Evolutionary conservation across 148 eudicot genomes (phyloP).

Genomic region (Polygonum aviculare): DNA sequence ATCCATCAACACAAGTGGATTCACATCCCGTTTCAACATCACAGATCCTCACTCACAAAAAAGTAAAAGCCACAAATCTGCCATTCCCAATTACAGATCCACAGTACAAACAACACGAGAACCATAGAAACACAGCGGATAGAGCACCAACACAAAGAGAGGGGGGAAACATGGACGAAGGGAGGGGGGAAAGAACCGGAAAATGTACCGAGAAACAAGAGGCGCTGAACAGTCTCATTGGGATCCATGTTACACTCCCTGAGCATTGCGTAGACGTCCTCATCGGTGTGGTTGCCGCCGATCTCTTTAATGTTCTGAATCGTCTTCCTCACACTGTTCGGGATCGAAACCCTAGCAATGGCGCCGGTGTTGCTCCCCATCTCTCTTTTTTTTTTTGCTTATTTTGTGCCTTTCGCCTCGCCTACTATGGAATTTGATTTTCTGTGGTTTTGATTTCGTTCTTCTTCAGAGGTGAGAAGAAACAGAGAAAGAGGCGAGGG

Average conservation of each 20-base stretch:
- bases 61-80: not conserved
- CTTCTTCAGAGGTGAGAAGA: not conserved
- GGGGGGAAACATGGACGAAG: not conserved
- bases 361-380: conserved; percentile 33
- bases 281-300: conserved; percentile 41
- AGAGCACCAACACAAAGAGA: not conserved
- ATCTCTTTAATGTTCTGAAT: conserved; percentile 59
- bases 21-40: not conserved
- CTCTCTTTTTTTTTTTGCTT: conserved; percentile 9
- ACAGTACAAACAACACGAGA: not conserved
- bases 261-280: conserved; percentile 61
- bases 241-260: conserved; percentile 79
- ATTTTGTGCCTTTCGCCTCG: not conserved
- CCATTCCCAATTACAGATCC: not conserved
- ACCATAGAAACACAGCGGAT: not conserved
- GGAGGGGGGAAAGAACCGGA: not conserved
- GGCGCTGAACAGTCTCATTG: conserved; percentile 48
- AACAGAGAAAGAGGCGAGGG: not conserved
- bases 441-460: not conserved
- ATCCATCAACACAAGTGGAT: not conserved
- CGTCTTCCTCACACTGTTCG: conserved; percentile 34
- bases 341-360: conserved; percentile 42
- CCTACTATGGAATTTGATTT: not conserved
- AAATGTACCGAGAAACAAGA: conserved; percentile 8
- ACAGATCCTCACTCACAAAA: not conserved